These are phyloP conservation scores for Penicillium dipodomyicola DNA, from an alignment of 495 filamentous ascomycete species.

Conservation along the genomic window DNA sequence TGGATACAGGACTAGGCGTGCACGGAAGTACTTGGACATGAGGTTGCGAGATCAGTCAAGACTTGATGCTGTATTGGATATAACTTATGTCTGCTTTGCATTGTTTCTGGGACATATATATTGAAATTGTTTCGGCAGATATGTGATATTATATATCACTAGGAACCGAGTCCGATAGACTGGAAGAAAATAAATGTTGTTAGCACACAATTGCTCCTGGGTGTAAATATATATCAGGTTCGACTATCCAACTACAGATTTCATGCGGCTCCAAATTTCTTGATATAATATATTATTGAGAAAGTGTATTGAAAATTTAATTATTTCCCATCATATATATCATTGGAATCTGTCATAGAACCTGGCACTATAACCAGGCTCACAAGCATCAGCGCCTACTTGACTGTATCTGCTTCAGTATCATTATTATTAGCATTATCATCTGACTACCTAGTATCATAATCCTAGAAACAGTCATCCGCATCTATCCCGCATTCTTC, in stretches of 20 bases:
- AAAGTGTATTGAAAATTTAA: background rate
- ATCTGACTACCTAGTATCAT: background rate
- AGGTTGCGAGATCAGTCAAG: background rate
- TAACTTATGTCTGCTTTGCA: background rate
- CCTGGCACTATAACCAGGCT: background rate
- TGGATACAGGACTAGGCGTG: background rate
- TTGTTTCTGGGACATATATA: background rate
- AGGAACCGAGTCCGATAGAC: background rate
- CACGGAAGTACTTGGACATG: background rate
- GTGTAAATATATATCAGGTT: background rate
- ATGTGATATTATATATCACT: background rate
- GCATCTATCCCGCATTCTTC: constrained; percentile 9
- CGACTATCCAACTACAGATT: background rate
- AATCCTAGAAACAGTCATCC: background rate
- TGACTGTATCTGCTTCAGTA: background rate
- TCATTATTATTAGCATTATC: background rate
- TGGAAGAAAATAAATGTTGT: background rate
- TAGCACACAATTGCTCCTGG: background rate
- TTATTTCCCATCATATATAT: background rate
- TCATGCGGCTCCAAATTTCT: background rate
- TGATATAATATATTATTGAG: background rate
- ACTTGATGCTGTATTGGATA: background rate
- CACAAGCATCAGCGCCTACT: background rate
- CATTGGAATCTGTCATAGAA: background rate
- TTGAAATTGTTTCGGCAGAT: background rate